Evolutionary conservation across 2,329 filamentous ascomycete species (phyloP), one percentile per base, ranked within the genome.

Genomic region (Mycocentrospora acerina): DNA sequence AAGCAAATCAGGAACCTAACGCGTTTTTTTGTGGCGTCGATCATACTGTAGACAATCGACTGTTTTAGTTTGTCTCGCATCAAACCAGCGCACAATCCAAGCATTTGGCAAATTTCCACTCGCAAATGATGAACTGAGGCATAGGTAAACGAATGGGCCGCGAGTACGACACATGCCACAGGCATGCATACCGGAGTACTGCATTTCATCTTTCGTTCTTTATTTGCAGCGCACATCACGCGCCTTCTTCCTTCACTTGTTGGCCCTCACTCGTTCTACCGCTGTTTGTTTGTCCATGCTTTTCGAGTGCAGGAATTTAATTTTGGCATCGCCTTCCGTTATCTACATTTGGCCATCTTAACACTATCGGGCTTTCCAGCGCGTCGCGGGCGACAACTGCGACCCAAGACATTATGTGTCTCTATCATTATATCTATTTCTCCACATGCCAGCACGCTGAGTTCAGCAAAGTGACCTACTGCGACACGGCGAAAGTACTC

Each of bases 341-440:
- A 16, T 26, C 31, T 32, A 8, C 16, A 32, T 15, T 48, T 41
- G 35, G 35, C 32, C 19, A 22, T 9, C 19, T 25, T 29, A 16
- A 3, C 18, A 22, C 19, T 34, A 28, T 46, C 31, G 40, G 32
- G 27, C 32, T 37, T 48, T 39, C 50, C 33, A 22, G 32, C 26
- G 43, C 33, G 32, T 37, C 27, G 18, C 29, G 26, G 29, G 27
- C 35, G 42, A 46, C 40, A 40, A 38, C 37, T 18, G 41, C 40
- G 32, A 28, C 36, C 43, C 30, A 32, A 31, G n/a, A n/a, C 37
- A 47, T 32, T 33, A 69, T 69, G 66, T 69, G 66, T 46, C 32
- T 50, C 6, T 69, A 66, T 54, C 46, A 49, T 13, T 67, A 67
- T 50, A 41, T 59, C 34, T 66, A 62, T 47, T 62, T 56, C 37